Conservation (phyloP, 129 eudicot species). For the Flaveria trinervia region DNA sequence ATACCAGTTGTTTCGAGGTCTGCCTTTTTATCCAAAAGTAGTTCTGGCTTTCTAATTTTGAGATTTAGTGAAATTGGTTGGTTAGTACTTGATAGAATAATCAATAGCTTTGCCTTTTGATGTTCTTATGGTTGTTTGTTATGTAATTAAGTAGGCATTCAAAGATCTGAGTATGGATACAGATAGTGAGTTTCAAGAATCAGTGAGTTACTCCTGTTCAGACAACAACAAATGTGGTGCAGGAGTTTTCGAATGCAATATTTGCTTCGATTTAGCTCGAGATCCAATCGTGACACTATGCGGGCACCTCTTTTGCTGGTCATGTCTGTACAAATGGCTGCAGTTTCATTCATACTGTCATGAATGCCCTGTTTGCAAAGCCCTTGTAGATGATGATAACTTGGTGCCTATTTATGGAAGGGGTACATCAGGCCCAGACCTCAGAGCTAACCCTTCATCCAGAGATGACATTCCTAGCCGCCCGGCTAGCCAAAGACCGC, state of each 20-base stretch:
- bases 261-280: conserved; percentile 73
- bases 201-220: conserved; percentile 32
- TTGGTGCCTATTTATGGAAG: conserved; percentile 76
- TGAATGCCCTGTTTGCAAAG: conserved; percentile 72
- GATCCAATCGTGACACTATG: conserved; percentile 75
- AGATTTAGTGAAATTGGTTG: background rate
- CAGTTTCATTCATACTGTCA: conserved; percentile 57
- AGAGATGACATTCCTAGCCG: conserved; percentile 55
- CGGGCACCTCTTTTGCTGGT: conserved; percentile 86
- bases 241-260: conserved; percentile 68
- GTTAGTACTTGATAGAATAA: background rate
- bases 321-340: conserved; percentile 74
- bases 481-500: conserved; percentile 66
- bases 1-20: no score
- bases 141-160: conserved; percentile 16
- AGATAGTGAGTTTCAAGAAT: conserved; percentile 36
- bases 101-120: background rate
- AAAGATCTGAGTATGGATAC: conserved; percentile 33
- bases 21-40: background rate
- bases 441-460: conserved; percentile 28
- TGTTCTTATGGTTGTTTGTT: background rate
- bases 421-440: conserved; percentile 50
- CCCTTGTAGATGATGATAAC: conserved; percentile 55
- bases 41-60: background rate
- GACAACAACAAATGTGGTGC: conserved; percentile 24